Conservation (phyloP, 805 yeast species). For the Zygotorulaspora danielsina region DNA sequence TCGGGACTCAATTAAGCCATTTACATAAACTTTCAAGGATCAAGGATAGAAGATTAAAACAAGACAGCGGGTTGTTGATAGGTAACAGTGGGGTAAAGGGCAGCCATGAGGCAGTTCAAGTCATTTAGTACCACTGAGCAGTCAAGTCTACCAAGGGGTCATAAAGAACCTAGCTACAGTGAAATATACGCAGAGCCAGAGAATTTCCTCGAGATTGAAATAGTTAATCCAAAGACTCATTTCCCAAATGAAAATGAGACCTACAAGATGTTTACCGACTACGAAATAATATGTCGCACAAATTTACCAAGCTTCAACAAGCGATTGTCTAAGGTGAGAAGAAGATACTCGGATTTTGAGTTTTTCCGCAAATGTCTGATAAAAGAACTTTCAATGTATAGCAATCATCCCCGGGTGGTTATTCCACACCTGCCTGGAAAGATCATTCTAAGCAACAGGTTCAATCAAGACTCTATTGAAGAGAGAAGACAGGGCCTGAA, state of each 20-base stretch:
- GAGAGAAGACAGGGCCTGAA: constrained; percentile 80
- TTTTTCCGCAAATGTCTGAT: constrained; percentile 68
- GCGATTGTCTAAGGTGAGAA: constrained; percentile 61
- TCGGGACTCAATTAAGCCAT: constrained; percentile 1
- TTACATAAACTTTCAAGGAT: background rate
- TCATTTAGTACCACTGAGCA: constrained; percentile 30
- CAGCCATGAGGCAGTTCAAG: constrained; percentile 25
- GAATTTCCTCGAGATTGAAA: constrained; percentile 88
- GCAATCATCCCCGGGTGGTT: constrained; percentile 50
- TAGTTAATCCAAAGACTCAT: constrained; percentile 38
- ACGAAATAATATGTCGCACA: constrained; percentile 84
- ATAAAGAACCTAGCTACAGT: constrained; percentile 57
- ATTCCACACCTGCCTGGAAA: constrained; percentile 93
- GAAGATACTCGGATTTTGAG: constrained; percentile 89
- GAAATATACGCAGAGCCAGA: constrained; percentile 94
- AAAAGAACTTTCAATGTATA: constrained; percentile 54
- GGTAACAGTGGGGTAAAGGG: too few species aligned
- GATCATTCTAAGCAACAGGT: constrained; percentile 62
- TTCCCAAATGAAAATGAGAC: constrained; percentile 36
- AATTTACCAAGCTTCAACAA: constrained; percentile 83
- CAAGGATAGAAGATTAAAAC: background rate
- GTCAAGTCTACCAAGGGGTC: constrained; percentile 23
- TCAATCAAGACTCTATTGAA: constrained; percentile 78
- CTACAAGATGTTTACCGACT: constrained; percentile 77
- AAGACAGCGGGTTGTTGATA: too few species aligned